A percentile compares a stretch with the other conserved stretches of the same genome.
Conservation (phyloP, 129 eudicot genomes). For the Flaveria linearis region DNA sequence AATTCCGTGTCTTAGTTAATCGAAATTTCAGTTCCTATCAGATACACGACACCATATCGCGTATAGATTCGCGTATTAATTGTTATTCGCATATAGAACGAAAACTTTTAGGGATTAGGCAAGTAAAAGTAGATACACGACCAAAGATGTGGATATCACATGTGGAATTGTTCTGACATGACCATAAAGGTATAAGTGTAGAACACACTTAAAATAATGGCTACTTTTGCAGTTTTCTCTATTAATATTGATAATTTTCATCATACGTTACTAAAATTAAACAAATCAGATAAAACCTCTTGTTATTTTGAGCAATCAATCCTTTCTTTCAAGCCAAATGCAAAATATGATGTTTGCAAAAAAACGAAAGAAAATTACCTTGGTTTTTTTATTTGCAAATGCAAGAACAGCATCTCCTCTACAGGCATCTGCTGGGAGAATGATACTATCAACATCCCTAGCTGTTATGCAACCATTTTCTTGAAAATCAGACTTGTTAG, state of each 20-base stretch:
- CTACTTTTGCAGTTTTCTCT: too few species aligned
- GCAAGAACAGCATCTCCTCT: constrained; percentile 92
- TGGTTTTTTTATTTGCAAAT: constrained; percentile 60
- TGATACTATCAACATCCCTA: constrained; percentile 82
- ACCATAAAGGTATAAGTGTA: neutral
- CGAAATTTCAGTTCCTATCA: too few species aligned
- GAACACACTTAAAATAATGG: too few species aligned
- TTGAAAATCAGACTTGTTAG: constrained; percentile 29
- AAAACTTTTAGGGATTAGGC: neutral
- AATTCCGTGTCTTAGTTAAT: too few species aligned
- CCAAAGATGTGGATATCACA: neutral
- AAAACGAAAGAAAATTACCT: constrained; percentile 37
- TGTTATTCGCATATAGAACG: neutral
- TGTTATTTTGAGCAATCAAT: neutral
- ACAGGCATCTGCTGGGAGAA: constrained; percentile 83
- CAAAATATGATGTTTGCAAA: neutral
- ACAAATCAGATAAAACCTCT: neutral
- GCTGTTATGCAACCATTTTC: constrained; percentile 56
- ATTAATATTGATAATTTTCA: neutral
- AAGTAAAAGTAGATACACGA: neutral
- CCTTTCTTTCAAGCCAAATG: neutral
- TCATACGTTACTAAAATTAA: neutral
- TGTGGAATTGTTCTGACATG: neutral
- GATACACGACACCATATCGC: neutral
- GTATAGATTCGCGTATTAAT: neutral